Conservation (phyloP, 2,329 filamentous ascomycete genomes). For the Tricladium varicosporioides region DNA sequence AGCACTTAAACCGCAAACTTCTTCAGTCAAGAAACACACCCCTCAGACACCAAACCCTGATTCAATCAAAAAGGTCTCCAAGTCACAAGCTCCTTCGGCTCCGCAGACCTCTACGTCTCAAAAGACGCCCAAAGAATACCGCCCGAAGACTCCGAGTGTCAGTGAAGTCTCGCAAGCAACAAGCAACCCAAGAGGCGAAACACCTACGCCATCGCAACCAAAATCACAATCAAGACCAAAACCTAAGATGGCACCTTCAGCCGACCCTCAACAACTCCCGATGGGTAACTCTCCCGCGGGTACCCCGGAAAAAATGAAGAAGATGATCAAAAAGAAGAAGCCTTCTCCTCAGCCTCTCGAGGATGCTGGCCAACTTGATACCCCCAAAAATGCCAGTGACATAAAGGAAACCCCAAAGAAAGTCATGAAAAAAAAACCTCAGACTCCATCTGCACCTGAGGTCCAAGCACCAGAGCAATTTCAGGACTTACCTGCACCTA, state of each 20-base stretch:
- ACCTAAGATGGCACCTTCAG: neutral
- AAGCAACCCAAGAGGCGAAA: neutral
- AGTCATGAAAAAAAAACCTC: slow-evolving; percentile 3
- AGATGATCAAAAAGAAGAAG: slow-evolving; percentile 6
- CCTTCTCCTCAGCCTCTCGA: neutral
- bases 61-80: slow-evolving; percentile 9
- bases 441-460: slow-evolving; percentile 1
- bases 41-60: slow-evolving; percentile 15
- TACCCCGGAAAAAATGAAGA: neutral
- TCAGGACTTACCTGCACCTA: too few relatives aligned
- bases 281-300: neutral
- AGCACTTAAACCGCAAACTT: slow-evolving; percentile 18
- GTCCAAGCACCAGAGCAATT: neutral
- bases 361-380: neutral
- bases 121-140: slow-evolving; percentile 3
- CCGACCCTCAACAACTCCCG: neutral
- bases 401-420: slow-evolving; percentile 6
- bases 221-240: neutral
- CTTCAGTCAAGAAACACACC: slow-evolving; percentile 22
- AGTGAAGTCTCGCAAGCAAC: neutral
- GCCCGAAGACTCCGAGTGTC: neutral
- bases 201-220: neutral
- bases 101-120: slow-evolving; percentile 1
- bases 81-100: neutral
- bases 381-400: neutral